Conservation (phyloP, 179 eudicot genomes). For the Beta corolliflora region DNA sequence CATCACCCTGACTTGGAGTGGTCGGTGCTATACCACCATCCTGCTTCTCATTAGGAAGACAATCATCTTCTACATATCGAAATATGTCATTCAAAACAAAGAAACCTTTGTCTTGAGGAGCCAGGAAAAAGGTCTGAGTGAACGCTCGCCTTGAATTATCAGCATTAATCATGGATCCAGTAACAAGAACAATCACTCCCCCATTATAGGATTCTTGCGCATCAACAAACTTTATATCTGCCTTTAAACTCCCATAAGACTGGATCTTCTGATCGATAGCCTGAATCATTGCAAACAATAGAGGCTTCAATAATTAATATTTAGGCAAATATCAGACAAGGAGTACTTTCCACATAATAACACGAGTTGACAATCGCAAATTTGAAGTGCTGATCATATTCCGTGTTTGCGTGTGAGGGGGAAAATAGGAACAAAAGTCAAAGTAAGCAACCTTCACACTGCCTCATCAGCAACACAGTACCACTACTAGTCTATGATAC, state of each 20-base stretch:
- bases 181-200: slow-evolving; percentile 82
- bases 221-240: slow-evolving; percentile 83
- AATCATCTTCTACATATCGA: slow-evolving; percentile 55
- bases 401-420: no score
- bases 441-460: not conserved
- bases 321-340: not conserved
- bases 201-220: slow-evolving; percentile 77
- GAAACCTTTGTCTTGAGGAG: slow-evolving; percentile 86
- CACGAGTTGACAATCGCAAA: not conserved
- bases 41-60: slow-evolving; percentile 26
- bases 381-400: no score
- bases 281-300: slow-evolving; percentile 36
- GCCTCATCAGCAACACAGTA: not conserved
- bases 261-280: slow-evolving; percentile 76
- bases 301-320: not conserved
- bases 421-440: no score
- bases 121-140: slow-evolving; percentile 81
- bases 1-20: slow-evolving; percentile 51
- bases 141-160: slow-evolving; percentile 55
- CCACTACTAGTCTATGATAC: not conserved
- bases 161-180: slow-evolving; percentile 60
- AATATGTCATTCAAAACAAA: slow-evolving; percentile 88
- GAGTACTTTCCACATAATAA: not conserved
- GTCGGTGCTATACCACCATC: slow-evolving; percentile 37
- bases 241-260: slow-evolving; percentile 63